phyloP scores from a whole-genome alignment of 306 rosid genomes.

The Psophocarpus tetragonolobus region DNA sequence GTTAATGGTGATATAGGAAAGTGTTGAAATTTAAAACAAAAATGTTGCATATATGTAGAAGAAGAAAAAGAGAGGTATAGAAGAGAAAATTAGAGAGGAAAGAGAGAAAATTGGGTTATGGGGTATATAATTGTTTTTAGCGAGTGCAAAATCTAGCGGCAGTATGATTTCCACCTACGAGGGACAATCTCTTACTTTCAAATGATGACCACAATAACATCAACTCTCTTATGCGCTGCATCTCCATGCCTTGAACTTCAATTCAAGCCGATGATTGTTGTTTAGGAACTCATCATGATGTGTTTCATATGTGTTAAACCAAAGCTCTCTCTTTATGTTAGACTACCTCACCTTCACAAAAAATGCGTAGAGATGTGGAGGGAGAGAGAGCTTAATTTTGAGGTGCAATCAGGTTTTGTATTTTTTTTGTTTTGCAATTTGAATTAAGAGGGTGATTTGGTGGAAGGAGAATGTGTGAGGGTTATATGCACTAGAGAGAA shows the following conservation, averaged over 20 bases:
- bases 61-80: neutral
- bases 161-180: conserved; percentile 92
- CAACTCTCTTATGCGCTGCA: conserved; percentile 62
- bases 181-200: conserved; percentile 48
- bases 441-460: conserved; percentile 27
- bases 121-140: conserved; percentile 23
- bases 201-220: conserved; percentile 50
- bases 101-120: neutral
- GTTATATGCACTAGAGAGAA: conserved; percentile 21
- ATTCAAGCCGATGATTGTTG: conserved; percentile 44
- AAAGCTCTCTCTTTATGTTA: neutral
- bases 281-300: neutral
- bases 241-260: conserved; percentile 51
- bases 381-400: conserved; percentile 30
- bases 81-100: neutral
- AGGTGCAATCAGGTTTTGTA: neutral
- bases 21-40: neutral
- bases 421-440: neutral
- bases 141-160: conserved; percentile 82
- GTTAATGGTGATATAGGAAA: too few species aligned
- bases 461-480: neutral
- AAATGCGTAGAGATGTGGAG: conserved; percentile 39
- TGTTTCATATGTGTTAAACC: neutral
- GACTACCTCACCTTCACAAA: conserved; percentile 13
- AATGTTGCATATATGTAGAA: neutral